Evolutionary conservation across 305 asterid species (phyloP).

Genomic region (Petunia hybrid): DNA sequence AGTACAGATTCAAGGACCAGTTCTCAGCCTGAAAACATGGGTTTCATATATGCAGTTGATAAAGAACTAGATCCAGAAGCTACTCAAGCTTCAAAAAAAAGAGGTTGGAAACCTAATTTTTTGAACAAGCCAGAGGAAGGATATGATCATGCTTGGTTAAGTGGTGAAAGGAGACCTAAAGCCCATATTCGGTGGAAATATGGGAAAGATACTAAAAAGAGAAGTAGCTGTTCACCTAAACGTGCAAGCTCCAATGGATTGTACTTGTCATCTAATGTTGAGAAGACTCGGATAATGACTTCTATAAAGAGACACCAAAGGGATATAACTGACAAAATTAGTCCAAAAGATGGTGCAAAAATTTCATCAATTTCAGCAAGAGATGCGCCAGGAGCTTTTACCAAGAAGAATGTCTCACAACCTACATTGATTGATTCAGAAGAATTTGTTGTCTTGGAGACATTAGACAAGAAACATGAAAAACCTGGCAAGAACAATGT

Average conservation of each 20-base stretch:
- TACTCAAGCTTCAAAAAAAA: slow-evolving; percentile 27
- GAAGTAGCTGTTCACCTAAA: slow-evolving; percentile 26
- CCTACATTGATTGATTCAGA: slow-evolving; percentile 26
- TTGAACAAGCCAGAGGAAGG: slow-evolving; percentile 38
- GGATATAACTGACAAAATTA: slow-evolving; percentile 15
- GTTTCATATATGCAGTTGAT: slow-evolving; percentile 14
- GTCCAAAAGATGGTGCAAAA: slow-evolving; percentile 23
- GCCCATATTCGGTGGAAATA: slow-evolving; percentile 14
- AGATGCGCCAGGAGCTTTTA: slow-evolving; percentile 9
- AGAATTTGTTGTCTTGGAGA: slow-evolving; percentile 25
- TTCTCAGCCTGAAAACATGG: slow-evolving; percentile 14
- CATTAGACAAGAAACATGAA: slow-evolving; percentile 27
- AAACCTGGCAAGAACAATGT: slow-evolving; percentile 22
- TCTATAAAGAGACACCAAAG: slow-evolving; percentile 17
- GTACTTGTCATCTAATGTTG: slow-evolving; percentile 11
- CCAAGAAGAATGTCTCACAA: slow-evolving; percentile 21
- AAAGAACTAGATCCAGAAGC: slow-evolving; percentile 21
- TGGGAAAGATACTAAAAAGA: slow-evolving; percentile 25
- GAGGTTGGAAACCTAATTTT: slow-evolving; percentile 34
- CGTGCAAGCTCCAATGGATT: slow-evolving; percentile 20
- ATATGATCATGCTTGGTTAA: slow-evolving; percentile 34
- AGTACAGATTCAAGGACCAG: slow-evolving; percentile 17
- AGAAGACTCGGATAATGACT: slow-evolving; percentile 25
- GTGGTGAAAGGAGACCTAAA: slow-evolving; percentile 27
- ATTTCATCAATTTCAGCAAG: slow-evolving; percentile 26